Base-by-base conservation (phyloP, 495 filamentous ascomycete species). In the Massariosphaeria phaeospora region DNA sequence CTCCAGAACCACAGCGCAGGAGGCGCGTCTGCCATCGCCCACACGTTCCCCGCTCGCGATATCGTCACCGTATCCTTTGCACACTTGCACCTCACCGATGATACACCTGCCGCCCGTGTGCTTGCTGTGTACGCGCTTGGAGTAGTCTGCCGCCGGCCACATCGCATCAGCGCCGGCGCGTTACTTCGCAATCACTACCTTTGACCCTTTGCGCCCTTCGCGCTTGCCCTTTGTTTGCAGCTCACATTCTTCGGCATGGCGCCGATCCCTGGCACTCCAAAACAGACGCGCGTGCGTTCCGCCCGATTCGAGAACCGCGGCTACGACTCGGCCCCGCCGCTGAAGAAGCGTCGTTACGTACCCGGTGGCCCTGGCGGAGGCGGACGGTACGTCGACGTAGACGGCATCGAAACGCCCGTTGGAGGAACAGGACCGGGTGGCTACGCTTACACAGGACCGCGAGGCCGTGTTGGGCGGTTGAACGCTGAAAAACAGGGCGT, bases 381-480 rank as follows among this genome's bases (percentile, higher is more conserved):
- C 20, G 69, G 69, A 29, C 54, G 69, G 48, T 72, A 67, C 58
- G 57, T 72, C 9, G 69, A 72, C 51, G 61, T 62, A 15, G 65
- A 68, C 26, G 69, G 68, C 20, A 36, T 58, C 24, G 64, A 67
- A 52, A 67, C 61, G 15, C 76, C 76, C 9, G 73, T 72, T 38
- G 69, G 66, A 48, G 76, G 65, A 29, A 76, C 70, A 52, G 74
- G 70, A 38, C 73, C 66, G 31, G 69, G 73, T 40, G 72, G 71
- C 18, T 73, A 73, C 62, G 70, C 66, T 44, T 74, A 74, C 51
- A 66, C 66, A 34, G 75, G 70, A 30, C 66, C 72, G 31, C 64
- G 74, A 48, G 70, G 73, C 11, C 70, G 74, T 47, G 55, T 69
- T 27, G 69, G 69, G n/a, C 63, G 69, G 23, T 60, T 70, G 52